These are phyloP conservation scores for Calonectria crousiana DNA, from an alignment of 2,329 filamentous ascomycete genomes.

Conservation along the genomic window DNA sequence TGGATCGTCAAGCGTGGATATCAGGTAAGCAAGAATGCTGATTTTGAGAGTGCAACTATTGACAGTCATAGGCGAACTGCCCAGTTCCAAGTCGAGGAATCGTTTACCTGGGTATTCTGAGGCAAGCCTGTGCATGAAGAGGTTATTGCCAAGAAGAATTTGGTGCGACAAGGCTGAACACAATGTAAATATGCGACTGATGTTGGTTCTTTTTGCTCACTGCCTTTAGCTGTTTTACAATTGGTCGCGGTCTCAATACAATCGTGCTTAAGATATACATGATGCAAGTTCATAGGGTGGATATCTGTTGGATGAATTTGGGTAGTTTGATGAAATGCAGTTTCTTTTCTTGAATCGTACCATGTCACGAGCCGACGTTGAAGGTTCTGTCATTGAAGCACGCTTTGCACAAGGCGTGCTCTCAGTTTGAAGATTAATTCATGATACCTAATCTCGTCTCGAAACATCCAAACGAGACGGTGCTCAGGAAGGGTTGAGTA, in stretches of 20 bases:
- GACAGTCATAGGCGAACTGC: conserved; percentile 55
- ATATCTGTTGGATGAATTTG: background rate
- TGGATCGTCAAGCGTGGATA: conserved; percentile 72
- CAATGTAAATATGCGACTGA: background rate
- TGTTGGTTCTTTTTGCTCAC: background rate
- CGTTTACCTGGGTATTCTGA: conserved; percentile 75
- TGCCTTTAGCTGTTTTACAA: background rate
- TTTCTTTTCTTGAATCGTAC: background rate
- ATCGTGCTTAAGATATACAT: background rate
- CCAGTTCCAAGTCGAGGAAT: conserved; percentile 71
- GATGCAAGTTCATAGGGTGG: background rate
- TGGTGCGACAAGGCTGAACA: background rate
- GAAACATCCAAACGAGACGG: conserved; percentile 1
- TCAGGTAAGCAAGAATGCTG: conserved; percentile 61
- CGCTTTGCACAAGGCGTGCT: background rate
- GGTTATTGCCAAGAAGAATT: background rate
- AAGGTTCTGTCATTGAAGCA: background rate
- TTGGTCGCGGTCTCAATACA: background rate
- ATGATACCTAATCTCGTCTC: conserved; percentile 1
- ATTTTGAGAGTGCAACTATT: background rate
- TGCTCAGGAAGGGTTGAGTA: background rate
- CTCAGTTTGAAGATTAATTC: conserved; percentile 5
- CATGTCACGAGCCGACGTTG: background rate
- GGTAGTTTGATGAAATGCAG: background rate
- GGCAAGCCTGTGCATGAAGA: background rate